Evolutionary conservation across 1,284 basidiomycete species (phyloP).

Genomic region (Coniferiporia sulphurascens): DNA sequence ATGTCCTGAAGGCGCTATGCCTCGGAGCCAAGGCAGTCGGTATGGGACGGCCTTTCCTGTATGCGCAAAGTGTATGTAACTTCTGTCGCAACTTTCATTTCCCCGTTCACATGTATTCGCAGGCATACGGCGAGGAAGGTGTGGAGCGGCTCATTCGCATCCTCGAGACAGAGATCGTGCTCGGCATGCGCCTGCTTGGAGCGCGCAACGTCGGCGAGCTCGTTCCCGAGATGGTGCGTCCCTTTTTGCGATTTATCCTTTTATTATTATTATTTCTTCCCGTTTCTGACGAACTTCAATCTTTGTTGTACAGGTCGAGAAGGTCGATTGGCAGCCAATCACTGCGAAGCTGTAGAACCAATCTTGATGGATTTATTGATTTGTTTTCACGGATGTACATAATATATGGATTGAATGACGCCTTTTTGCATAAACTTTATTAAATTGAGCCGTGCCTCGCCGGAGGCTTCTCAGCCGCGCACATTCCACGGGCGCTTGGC

Average conservation of each 20-base stretch:
- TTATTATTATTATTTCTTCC: not conserved
- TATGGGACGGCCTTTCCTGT: constrained; percentile 86
- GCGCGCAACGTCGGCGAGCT: constrained; percentile 68
- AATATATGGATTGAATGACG: no score
- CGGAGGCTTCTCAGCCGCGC: no score
- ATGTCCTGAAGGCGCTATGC: constrained; percentile 88
- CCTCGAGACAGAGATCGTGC: constrained; percentile 76
- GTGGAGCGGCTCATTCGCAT: constrained; percentile 73
- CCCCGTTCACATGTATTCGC: constrained; percentile 12
- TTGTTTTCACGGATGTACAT: no score
- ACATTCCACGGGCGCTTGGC: no score
- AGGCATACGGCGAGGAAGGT: constrained; percentile 82
- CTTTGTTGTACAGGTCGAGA: not conserved
- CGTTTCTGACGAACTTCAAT: not conserved
- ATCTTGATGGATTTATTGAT: not conserved
- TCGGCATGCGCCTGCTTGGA: constrained; percentile 77
- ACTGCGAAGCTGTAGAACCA: not conserved
- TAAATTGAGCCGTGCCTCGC: no score
- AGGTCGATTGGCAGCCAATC: not conserved
- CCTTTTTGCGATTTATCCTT: not conserved
- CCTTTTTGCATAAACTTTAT: no score
- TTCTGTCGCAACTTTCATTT: constrained; percentile 4
- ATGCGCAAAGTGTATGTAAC: constrained; percentile 72
- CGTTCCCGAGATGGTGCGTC: constrained; percentile 71
- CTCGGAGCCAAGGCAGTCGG: constrained; percentile 89